Conservation (phyloP, 2,329 filamentous ascomycete genomes). For the Scleromitrula shiraiana region DNA sequence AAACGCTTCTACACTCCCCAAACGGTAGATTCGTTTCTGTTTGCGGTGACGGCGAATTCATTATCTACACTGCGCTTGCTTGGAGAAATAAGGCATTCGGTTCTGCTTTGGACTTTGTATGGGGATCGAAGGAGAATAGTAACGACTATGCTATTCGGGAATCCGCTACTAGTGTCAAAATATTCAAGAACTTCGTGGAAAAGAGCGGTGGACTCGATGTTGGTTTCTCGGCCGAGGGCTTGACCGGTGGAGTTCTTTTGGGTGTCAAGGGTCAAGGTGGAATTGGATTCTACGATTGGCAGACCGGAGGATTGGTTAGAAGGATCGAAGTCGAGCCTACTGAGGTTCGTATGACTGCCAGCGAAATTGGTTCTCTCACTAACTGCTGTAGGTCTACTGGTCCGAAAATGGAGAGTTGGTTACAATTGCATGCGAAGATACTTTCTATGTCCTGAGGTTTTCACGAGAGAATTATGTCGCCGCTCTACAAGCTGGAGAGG, state of each 20-base stretch:
- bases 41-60: conserved; percentile 96
- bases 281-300: conserved; percentile 95
- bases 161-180: conserved; percentile 86
- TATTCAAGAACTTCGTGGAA: conserved; percentile 97
- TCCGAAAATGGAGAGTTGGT: conserved; percentile 94
- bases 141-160: conserved; percentile 98
- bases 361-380: neutral
- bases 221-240: conserved; percentile 87
- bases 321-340: conserved; percentile 76
- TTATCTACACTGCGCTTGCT: conserved; percentile 93
- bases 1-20: conserved; percentile 89
- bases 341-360: conserved; percentile 17
- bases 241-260: conserved; percentile 81
- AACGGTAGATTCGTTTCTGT: conserved; percentile 84
- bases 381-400: conserved; percentile 69
- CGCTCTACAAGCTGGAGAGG: conserved; percentile 71
- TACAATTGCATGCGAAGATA: conserved; percentile 86
- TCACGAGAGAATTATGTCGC: conserved; percentile 82
- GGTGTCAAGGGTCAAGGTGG: conserved; percentile 94
- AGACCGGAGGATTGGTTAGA: conserved; percentile 77
- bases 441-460: conserved; percentile 88
- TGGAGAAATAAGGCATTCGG: conserved; percentile 98
- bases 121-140: conserved; percentile 94
- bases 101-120: conserved; percentile 89
- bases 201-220: conserved; percentile 84